A percentile compares a stretch with the other conserved stretches of the same genome.
These are phyloP conservation scores for Paraconiothyrium brasiliense DNA, from an alignment of 2,329 filamentous ascomycete species.

Conservation along the genomic window DNA sequence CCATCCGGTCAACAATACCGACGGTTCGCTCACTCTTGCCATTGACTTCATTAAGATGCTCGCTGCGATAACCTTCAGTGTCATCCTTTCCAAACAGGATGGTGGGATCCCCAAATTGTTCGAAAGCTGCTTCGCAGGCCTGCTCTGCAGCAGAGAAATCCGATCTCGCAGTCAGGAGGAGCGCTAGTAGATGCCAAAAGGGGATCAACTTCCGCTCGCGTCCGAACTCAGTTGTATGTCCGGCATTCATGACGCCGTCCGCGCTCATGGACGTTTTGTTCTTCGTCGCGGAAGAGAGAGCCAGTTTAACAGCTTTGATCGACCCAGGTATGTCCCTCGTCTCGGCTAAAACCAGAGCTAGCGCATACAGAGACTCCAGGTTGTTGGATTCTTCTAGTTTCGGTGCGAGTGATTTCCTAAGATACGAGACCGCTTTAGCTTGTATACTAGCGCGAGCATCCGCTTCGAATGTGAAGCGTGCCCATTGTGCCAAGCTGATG, in stretches of 20 bases:
- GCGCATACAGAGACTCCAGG: slow-evolving; percentile 79
- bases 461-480: slow-evolving; percentile 80
- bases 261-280: slow-evolving; percentile 37
- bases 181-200: slow-evolving; percentile 88
- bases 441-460: slow-evolving; percentile 77
- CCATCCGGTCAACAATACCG: slow-evolving; percentile 80
- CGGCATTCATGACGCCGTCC: slow-evolving; percentile 44
- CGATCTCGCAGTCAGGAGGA: slow-evolving; percentile 85
- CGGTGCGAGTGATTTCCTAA: slow-evolving; percentile 76
- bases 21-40: slow-evolving; percentile 27
- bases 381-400: slow-evolving; percentile 73
- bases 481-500: slow-evolving; percentile 86
- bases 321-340: slow-evolving; percentile 81
- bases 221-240: slow-evolving; percentile 42
- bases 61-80: slow-evolving; percentile 64
- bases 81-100: slow-evolving; percentile 73
- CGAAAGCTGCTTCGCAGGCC: slow-evolving; percentile 89
- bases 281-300: slow-evolving; percentile 67
- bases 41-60: slow-evolving; percentile 66
- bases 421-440: slow-evolving; percentile 76
- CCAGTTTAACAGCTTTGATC: slow-evolving; percentile 82
- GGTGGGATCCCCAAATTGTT: slow-evolving; percentile 80
- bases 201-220: slow-evolving; percentile 75
- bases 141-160: slow-evolving; percentile 82
- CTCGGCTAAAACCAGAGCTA: slow-evolving; percentile 88